Conservation (phyloP, 2,329 filamentous ascomycete species). For the Davidsoniella virescens region DNA sequence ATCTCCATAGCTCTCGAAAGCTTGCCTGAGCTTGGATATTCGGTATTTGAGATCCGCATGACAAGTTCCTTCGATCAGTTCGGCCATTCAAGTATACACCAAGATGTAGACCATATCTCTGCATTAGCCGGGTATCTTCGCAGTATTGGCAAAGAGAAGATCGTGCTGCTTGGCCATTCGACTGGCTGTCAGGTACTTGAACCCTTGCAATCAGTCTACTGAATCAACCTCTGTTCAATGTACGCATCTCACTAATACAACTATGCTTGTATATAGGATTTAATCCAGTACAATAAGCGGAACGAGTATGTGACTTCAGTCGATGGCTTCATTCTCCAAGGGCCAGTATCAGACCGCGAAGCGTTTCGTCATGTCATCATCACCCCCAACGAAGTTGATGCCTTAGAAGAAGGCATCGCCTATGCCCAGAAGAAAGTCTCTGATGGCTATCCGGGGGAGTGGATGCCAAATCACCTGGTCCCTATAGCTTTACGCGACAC, state of each 20-base stretch:
- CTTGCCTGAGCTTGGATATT: conserved; percentile 26
- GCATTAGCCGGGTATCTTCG: conserved; percentile 37
- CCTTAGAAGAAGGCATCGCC: conserved; percentile 29
- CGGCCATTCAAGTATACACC: conserved; percentile 31
- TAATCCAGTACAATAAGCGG: conserved; percentile 36
- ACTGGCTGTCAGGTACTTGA: conserved; percentile 37
- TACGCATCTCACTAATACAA: no score
- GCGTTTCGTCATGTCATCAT: conserved; percentile 31
- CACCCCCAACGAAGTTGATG: conserved; percentile 17
- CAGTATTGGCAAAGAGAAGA: conserved; percentile 30
- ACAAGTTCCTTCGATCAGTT: conserved; percentile 37
- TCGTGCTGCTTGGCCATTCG: conserved; percentile 42
- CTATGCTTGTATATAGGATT: conserved; percentile 28
- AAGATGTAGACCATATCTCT: conserved; percentile 38
- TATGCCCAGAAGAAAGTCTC: conserved; percentile 38
- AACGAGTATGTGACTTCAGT: conserved; percentile 33
- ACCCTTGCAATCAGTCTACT: not conserved
- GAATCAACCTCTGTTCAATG: no score
- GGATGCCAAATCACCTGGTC: conserved; percentile 33
- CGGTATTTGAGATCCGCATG: conserved; percentile 40
- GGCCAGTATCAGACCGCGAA: conserved; percentile 63
- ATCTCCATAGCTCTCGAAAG: conserved; percentile 29
- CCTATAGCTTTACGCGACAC: conserved; percentile 23
- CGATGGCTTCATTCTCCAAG: conserved; percentile 66
- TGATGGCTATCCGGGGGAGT: conserved; percentile 35